Evolutionary conservation across 2,329 filamentous ascomycete species (phyloP), one percentile per base, ranked within the genome.

Genomic region (Bipolaris gigantea): DNA sequence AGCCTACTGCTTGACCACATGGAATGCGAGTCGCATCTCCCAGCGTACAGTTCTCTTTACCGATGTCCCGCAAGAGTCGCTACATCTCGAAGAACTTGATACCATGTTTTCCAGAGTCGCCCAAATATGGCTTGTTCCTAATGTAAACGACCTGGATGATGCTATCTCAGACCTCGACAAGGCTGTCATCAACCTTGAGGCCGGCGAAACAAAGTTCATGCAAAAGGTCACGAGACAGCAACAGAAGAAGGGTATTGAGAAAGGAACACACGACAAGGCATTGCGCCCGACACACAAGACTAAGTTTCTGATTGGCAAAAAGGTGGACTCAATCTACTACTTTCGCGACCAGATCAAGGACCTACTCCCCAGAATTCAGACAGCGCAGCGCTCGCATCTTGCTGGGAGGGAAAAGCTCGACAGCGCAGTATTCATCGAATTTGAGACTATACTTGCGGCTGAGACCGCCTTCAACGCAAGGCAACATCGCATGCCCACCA

Each of bases 341-440:
- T 88, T 87, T 56, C 87, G 93, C 40, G 80, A 81, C 1, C 86
- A 90, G 69, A 83, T 97, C 47, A 83, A 86, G 46, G 85, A 87
- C 39, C 80, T 95, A 27, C 85, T 87, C 38, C 88, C 89, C 4
- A 83, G 87, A 57, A 87, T 90, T 34, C 81, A 87, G 39, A 76
- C 81, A 21, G 82, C 86, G 35, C 90, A 94, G 72, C 81, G 79
- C 46, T 79, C 82, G 50, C 89, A 90, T 69, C 83, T 82, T 46
- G 79, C 82, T 11, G 87, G 88, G 45, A 82, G 89, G 35, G 85
- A 82, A 40, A 82, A 86, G 48, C 83, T 87, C 46, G 79, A 90
- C 6, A 84, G 87, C 0, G 88, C 89, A 15, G 89, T 94, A 4
- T 97, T 99, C 68, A 85, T 97, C 57, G 90, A 96, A 69, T 99